Base-by-base conservation (phyloP, 495 filamentous ascomycete species). In the Mycothermus thermophilus region DNA sequence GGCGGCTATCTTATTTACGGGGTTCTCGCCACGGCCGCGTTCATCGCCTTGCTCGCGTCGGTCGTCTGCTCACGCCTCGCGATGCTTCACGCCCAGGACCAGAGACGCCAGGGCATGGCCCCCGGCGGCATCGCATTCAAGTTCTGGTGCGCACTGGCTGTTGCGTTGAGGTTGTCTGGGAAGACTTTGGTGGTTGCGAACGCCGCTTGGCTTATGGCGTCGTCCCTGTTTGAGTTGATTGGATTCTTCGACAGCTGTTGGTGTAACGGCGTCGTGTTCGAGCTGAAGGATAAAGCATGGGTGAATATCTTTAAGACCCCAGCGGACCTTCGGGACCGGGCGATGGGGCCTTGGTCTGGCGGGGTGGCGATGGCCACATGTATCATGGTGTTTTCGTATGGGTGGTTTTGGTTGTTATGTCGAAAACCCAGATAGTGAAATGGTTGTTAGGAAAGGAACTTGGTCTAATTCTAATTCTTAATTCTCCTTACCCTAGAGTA, bases 1-100 rank as follows among this genome's bases (percentile, higher is more conserved):
- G 40, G 40, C 1, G 20, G 26, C 8, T 42, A 42, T 25, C 23
- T 42, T 8, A 6, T 42, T 3, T 37, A 42, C 17, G 25, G 34
- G 8, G 8, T 36, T 8, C 12, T 36, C 8, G 20, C 24, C 24
- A 36, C 25, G 5, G 34, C 14, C 3, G 33, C 22, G 13, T 21
- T 35, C 11, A 13, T 12, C 22, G 8, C 3, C 13, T 27, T 35
- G n/a, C 15, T 35, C 3, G 7, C 16, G 9, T 35, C 33, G 2
- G 22, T 15, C 12, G 21, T 35, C 4, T 15, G 10, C 6, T 26
- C 33, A 3, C 49, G 14, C 19, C 19, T 9, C 48, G 45, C 19
- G 51, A 60, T 37, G 49, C 22, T 25, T 6, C 6, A 11, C 6
- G 22, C 11, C 6, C 22, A 25, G 22, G 11, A 25, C 6, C 11